Conservation (phyloP, 1,284 basidiomycete species). For the Termitomyces sp. region DNA sequence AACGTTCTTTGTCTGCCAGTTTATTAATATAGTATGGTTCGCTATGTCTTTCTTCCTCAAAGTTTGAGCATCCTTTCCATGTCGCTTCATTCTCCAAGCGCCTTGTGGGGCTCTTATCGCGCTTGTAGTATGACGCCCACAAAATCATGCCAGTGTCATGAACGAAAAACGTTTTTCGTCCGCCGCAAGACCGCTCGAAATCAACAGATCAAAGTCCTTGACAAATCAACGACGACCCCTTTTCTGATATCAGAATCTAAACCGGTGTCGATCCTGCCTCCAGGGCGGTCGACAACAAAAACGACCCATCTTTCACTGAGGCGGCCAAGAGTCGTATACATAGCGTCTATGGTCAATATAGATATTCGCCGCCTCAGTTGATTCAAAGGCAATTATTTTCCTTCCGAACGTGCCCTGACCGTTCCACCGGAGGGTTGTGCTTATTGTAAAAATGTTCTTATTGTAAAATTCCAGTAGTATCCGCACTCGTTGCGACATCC, state of each 20-base stretch:
- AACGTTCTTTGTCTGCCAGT: background rate
- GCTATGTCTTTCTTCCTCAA: background rate
- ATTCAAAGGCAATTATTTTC: background rate
- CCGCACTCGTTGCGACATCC: background rate
- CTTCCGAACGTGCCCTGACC: background rate
- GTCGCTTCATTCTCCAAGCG: background rate
- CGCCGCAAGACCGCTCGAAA: background rate
- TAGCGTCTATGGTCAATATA: background rate
- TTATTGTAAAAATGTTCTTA: too few relatives aligned
- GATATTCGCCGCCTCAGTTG: background rate
- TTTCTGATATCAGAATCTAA: slow-evolving; percentile 2
- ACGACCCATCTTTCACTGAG: background rate
- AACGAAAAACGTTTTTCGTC: slow-evolving; percentile 5
- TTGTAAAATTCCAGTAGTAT: background rate
- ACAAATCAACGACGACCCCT: background rate
- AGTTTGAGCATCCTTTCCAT: background rate
- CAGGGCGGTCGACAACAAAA: too few relatives aligned
- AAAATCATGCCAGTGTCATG: background rate
- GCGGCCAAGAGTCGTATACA: background rate
- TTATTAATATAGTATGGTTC: background rate
- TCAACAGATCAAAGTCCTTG: background rate
- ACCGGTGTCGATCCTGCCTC: background rate
- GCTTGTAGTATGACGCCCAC: background rate
- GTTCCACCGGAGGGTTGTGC: background rate
- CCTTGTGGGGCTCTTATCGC: background rate